phyloP scores from a whole-genome alignment of 169 alveolate genomes.

The Miamiensis avidus region DNA sequence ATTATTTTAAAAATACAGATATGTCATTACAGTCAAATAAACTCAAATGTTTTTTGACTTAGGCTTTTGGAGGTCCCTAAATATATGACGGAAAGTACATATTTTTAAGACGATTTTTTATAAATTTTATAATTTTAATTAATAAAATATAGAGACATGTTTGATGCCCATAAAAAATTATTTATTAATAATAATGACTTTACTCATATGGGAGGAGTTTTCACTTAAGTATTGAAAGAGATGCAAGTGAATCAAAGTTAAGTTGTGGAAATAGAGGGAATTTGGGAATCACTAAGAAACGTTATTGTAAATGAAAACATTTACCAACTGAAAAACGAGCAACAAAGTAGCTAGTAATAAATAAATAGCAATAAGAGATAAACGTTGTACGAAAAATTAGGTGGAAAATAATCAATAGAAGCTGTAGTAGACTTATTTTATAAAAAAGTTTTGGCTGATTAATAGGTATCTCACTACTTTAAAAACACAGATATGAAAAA shows the following conservation, averaged over 20 bases:
- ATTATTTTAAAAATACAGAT: conserved; percentile 42
- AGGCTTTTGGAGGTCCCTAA: conserved; percentile 47
- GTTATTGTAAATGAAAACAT: neutral
- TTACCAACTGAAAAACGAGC: too few relatives aligned
- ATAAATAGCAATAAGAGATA: too few relatives aligned
- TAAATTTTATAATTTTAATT: too few relatives aligned
- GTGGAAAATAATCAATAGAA: neutral
- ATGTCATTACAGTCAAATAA: conserved; percentile 28
- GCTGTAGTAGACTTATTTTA: neutral
- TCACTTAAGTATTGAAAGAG: neutral
- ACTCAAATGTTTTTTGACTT: conserved; percentile 31
- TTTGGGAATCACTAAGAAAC: neutral
- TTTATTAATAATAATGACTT: neutral
- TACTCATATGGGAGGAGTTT: neutral
- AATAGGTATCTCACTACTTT: neutral
- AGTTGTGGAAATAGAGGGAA: neutral
- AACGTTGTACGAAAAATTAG: neutral
- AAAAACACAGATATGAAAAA: neutral
- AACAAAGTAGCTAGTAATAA: too few relatives aligned
- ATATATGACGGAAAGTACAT: neutral
- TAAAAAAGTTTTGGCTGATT: too few relatives aligned
- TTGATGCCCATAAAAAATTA: neutral
- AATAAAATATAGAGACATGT: neutral
- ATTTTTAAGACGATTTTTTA: neutral
- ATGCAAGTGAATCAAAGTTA: neutral